phyloP scores from a whole-genome alignment of 2,329 filamentous ascomycete species.

The Trichoderma gracile region DNA sequence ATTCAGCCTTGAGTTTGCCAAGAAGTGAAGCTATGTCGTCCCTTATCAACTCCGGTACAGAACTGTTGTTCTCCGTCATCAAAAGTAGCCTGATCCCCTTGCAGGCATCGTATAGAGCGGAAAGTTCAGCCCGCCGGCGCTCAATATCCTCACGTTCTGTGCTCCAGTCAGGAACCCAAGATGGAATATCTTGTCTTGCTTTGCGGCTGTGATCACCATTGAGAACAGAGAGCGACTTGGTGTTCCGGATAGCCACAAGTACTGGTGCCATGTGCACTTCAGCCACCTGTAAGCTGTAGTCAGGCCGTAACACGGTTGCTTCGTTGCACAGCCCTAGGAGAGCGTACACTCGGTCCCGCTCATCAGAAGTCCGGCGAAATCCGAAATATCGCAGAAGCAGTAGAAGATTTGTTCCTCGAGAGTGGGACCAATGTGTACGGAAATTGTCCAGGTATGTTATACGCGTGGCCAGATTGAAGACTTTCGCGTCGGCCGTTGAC shows the following conservation, averaged over 20 bases:
- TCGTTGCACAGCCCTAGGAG: background rate
- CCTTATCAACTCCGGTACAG: background rate
- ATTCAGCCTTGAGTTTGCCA: background rate
- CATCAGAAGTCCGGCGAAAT: background rate
- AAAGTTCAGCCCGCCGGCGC: background rate
- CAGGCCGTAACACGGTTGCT: background rate
- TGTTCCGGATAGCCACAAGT: background rate
- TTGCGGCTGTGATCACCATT: slow-evolving; percentile 2
- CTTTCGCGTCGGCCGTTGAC: background rate
- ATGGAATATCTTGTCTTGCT: background rate
- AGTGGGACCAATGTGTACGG: background rate
- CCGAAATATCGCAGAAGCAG: background rate
- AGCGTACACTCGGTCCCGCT: background rate
- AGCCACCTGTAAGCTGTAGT: background rate
- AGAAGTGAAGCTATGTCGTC: background rate
- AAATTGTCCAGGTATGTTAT: background rate
- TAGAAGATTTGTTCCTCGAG: background rate
- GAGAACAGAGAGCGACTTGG: background rate
- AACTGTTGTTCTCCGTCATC: background rate
- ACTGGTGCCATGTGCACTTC: background rate
- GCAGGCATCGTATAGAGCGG: background rate
- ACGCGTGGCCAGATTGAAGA: background rate
- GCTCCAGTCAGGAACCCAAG: slow-evolving; percentile 4
- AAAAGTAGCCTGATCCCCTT: background rate
- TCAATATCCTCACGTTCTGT: background rate